Percentiles rank a stretch among this genome's conserved stretches.
phyloP scores from a whole-genome alignment of 768 basidiomycete genomes.

The Megacollybia marginata region DNA sequence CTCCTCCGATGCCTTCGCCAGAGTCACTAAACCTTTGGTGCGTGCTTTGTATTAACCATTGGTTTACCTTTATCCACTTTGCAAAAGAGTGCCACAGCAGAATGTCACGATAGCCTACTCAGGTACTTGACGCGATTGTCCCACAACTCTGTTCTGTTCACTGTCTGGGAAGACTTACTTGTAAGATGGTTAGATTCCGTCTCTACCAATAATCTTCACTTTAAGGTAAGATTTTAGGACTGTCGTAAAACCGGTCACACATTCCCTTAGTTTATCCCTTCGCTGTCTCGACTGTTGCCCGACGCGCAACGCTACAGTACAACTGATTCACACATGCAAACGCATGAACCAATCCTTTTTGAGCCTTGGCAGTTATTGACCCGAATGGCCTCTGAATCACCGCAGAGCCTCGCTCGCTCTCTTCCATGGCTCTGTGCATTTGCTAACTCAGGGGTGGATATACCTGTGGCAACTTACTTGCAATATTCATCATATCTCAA shows the following conservation, averaged over 20 bases:
- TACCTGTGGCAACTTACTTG: conserved; percentile 44
- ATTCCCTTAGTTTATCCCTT: conserved; percentile 35
- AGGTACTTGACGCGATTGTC: conserved; percentile 46
- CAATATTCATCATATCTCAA: conserved; percentile 36
- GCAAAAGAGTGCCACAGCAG: conserved; percentile 14
- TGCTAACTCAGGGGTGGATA: conserved; percentile 56
- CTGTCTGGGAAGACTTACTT: conserved; percentile 50
- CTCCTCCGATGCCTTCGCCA: not conserved
- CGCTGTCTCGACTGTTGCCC: conserved; percentile 51
- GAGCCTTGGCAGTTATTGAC: conserved; percentile 53
- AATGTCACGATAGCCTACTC: conserved; percentile 35
- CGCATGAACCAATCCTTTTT: conserved; percentile 23
- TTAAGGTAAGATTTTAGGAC: too few relatives aligned
- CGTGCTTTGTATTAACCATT: too few relatives aligned
- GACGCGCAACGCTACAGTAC: conserved; percentile 30
- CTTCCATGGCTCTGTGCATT: conserved; percentile 57
- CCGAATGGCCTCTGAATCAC: conserved; percentile 31
- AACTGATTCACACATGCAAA: conserved; percentile 19
- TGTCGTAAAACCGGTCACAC: too few relatives aligned
- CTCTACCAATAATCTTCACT: conserved; percentile 8
- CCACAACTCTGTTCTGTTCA: conserved; percentile 48
- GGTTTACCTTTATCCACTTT: not conserved
- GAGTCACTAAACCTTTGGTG: too few relatives aligned
- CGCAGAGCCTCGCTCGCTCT: conserved; percentile 36
- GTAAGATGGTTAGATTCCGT: conserved; percentile 50